phyloP scores from a whole-genome alignment of 495 filamentous ascomycete genomes.

The Thermothielavioides terrestris region DNA sequence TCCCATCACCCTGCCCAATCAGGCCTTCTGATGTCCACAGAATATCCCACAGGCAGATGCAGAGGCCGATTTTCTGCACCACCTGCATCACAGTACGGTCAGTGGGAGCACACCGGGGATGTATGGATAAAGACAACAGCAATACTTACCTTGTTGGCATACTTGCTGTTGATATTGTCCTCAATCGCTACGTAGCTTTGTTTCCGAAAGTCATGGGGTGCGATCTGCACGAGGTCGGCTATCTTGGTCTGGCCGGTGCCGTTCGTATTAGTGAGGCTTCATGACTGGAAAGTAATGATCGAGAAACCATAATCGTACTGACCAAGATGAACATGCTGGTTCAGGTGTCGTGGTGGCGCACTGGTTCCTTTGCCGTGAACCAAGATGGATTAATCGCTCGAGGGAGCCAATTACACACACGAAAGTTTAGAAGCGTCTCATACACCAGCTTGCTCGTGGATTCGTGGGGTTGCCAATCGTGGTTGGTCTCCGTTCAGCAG shows the following conservation, averaged over 20 bases:
- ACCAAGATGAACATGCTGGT: constrained; percentile 37
- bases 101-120: neutral
- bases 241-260: constrained; percentile 52
- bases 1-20: constrained; percentile 80
- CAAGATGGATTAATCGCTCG: neutral
- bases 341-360: too few species aligned
- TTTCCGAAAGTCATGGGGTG: constrained; percentile 75
- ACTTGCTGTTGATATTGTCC: constrained; percentile 92
- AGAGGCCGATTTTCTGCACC: constrained; percentile 72
- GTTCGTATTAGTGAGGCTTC: neutral
- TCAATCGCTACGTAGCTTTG: constrained; percentile 70
- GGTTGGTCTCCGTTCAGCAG: too few species aligned
- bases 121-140: neutral
- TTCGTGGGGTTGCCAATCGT: too few species aligned
- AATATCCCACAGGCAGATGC: constrained; percentile 84
- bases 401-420: too few species aligned
- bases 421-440: too few species aligned
- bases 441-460: too few species aligned
- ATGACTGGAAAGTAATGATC: too few species aligned
- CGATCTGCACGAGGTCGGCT: constrained; percentile 84
- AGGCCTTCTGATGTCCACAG: constrained; percentile 80
- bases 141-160: constrained; percentile 69
- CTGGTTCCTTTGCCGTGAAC: neutral
- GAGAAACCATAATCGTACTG: neutral
- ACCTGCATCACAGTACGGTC: constrained; percentile 15